These are phyloP conservation scores for Tuber calosporum DNA, from an alignment of 495 filamentous ascomycete genomes.

Conservation along the genomic window DNA sequence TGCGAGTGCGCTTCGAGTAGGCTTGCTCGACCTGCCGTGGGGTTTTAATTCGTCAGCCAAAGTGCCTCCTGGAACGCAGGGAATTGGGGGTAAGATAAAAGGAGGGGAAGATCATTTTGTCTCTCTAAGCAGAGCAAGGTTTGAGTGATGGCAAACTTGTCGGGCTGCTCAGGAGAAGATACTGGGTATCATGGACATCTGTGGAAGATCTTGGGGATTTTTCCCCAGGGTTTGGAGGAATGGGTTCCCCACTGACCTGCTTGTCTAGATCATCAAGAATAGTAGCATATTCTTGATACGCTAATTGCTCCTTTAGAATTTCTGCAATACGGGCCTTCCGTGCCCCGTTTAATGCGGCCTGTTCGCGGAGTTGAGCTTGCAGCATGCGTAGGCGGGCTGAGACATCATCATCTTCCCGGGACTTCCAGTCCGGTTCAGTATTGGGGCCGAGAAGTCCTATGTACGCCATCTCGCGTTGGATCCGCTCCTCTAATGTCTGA, in stretches of 20 bases:
- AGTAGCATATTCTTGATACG: conserved; percentile 88
- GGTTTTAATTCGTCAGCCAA: background rate
- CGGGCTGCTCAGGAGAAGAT: background rate
- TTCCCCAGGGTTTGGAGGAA: background rate
- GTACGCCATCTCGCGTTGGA: conserved; percentile 86
- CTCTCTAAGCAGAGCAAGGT: background rate
- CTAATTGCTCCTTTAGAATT: conserved; percentile 81
- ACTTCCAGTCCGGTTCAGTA: conserved; percentile 67
- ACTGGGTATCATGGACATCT: background rate
- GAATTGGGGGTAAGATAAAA: background rate
- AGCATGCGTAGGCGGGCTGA: conserved; percentile 79
- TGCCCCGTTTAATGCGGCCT: conserved; percentile 78
- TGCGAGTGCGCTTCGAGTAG: conserved; percentile 93
- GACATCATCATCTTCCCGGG: conserved; percentile 88
- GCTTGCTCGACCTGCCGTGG: conserved; percentile 61
- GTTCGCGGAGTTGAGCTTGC: conserved; percentile 70
- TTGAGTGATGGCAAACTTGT: background rate
- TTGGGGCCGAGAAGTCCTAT: conserved; percentile 77
- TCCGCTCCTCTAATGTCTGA: conserved; percentile 73
- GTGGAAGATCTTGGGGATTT: background rate
- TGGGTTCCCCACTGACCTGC: conserved; percentile 49
- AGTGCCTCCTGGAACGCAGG: background rate
- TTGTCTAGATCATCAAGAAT: conserved; percentile 94
- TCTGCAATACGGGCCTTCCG: conserved; percentile 79
- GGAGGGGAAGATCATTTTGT: background rate